These are phyloP conservation scores for Fusarium nematophilum DNA, from an alignment of 2,329 filamentous ascomycete genomes.

Conservation along the genomic window DNA sequence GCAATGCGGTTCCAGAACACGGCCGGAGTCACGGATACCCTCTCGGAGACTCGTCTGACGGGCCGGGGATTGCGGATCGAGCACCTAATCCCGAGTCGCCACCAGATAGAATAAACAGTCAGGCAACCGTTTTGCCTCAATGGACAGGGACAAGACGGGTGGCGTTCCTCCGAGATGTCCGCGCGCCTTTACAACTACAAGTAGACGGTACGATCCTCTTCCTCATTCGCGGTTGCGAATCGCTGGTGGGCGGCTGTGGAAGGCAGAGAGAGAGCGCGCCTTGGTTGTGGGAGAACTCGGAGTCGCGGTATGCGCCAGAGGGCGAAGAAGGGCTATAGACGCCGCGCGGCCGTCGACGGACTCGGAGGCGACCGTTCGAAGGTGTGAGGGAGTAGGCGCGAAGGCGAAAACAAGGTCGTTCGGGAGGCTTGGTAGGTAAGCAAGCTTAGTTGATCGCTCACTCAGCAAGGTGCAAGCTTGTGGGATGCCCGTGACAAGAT, in stretches of 20 bases:
- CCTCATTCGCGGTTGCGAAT: neutral
- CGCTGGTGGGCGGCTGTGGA: conserved; percentile 10
- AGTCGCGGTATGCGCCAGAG: conserved; percentile 4
- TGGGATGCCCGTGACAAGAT: conserved; percentile 11
- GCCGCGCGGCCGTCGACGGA: conserved; percentile 1
- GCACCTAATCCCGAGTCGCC: conserved; percentile 12
- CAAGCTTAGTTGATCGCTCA: neutral
- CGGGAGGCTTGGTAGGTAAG: neutral
- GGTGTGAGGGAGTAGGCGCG: neutral
- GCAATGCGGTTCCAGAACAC: conserved; percentile 15
- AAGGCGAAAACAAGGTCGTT: conserved; percentile 3
- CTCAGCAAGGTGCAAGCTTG: conserved; percentile 7
- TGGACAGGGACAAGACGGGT: conserved; percentile 9
- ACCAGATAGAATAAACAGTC: conserved; percentile 9
- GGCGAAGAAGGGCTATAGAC: conserved; percentile 1
- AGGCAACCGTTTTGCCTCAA: conserved; percentile 14
- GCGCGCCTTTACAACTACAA: conserved; percentile 25
- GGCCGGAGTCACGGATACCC: conserved; percentile 23
- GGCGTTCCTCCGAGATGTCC: conserved; percentile 35
- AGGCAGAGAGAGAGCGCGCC: neutral
- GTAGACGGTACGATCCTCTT: conserved; percentile 11
- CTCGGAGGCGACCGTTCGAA: neutral
- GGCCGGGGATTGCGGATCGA: conserved; percentile 28
- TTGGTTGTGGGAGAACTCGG: neutral
- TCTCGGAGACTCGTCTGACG: conserved; percentile 18